A percentile compares a stretch with the other conserved stretches of the same genome.
phyloP scores from a whole-genome alignment of 495 filamentous ascomycete species.

The Xylaria venustula region DNA sequence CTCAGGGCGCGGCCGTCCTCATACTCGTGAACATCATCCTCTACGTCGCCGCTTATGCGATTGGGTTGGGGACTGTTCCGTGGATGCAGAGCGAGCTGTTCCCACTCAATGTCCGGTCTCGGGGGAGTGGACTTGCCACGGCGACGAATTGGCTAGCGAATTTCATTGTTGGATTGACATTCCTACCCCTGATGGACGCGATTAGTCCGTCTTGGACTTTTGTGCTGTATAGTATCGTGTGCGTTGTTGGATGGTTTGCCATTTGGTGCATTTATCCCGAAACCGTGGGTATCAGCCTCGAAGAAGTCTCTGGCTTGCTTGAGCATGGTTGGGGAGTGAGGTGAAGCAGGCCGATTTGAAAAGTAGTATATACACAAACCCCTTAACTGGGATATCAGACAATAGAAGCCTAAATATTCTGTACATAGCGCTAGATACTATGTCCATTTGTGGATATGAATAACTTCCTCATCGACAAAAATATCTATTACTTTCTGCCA shows the following conservation, averaged over 20 bases:
- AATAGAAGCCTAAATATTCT: not conserved
- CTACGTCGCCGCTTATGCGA: slow-evolving; percentile 83
- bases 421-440: not conserved
- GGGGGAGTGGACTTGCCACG: slow-evolving; percentile 81
- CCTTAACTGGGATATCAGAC: too few relatives aligned
- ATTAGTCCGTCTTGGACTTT: slow-evolving; percentile 78
- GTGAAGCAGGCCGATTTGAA: slow-evolving; percentile 9
- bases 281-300: slow-evolving; percentile 74
- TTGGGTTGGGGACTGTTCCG: slow-evolving; percentile 87
- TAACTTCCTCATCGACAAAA: too few relatives aligned
- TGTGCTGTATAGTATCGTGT: slow-evolving; percentile 69
- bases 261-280: slow-evolving; percentile 80
- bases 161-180: slow-evolving; percentile 83
- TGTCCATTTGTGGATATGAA: too few relatives aligned
- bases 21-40: slow-evolving; percentile 71
- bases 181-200: slow-evolving; percentile 80
- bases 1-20: slow-evolving; percentile 43
- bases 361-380: too few relatives aligned
- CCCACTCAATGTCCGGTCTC: slow-evolving; percentile 73
- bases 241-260: slow-evolving; percentile 61
- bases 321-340: slow-evolving; percentile 72
- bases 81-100: slow-evolving; percentile 96
- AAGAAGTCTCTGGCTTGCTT: slow-evolving; percentile 75
- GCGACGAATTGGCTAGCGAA: slow-evolving; percentile 89
- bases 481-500: too few relatives aligned